Base-by-base conservation (phyloP, 768 basidiomycete species). In the Leucocoprinus birnbaumii region DNA sequence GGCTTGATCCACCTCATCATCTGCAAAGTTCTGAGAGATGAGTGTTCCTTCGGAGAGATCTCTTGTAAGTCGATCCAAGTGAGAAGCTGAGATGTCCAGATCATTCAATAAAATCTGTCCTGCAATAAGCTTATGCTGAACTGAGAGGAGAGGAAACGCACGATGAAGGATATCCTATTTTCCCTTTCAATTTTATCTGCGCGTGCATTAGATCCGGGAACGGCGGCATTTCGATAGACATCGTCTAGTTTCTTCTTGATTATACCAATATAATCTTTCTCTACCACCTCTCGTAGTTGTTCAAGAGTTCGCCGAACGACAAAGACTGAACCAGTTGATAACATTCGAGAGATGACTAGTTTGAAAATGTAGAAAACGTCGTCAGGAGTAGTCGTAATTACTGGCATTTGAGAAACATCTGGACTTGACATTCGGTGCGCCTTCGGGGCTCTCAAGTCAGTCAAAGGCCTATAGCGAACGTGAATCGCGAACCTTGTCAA, bases 361-460 rank as follows among this genome's bases (percentile, higher is more conserved):
- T 97, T 98, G 56, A 98, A 75, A 55, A 99, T 87, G 71, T 97
- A 99, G 72, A 98, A 99, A 1, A 88, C 89, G 61, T 98, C 97
- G 67, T 99, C 97, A 0, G 92, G 91, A 0, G 84, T 85, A 0
- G 91, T 93, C 0, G 88, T 90, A 1, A 77, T 82, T 10, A 79
- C 73, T 48, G 80, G 91, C 38, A 62, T 72, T 54, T 87, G 80
- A 1, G 85, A 78, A 6, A 78, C 65, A 64, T 98, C 94, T 2
- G 83, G 77, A 13, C 75, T 83, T 22, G 96, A 91, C 41, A 97
- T 75, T 22, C 86, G 84, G 63, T 96, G 94, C 1, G 96, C 96
- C 94, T 98, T n/a, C n/a, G n/a, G 61, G 10, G 46, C 31, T 46
- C 37, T 35, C 18, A 18, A 38, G 22, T 41, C 16, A 50, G 48